Evolutionary conservation across 2,329 filamentous ascomycete genomes (phyloP).

Genomic region (Stromatinia cepivora): DNA sequence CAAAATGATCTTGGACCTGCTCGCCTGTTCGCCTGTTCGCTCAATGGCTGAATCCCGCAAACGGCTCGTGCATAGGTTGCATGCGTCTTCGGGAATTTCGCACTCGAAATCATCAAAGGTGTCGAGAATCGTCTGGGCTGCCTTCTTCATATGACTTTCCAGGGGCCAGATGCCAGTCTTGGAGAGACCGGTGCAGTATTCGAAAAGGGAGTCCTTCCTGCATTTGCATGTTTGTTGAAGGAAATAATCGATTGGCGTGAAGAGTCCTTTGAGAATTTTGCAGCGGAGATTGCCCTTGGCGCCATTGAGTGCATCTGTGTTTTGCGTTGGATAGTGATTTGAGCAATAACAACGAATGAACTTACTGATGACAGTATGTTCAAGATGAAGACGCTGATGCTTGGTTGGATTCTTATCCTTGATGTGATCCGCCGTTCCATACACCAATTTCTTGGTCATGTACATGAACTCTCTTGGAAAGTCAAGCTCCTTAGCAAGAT

Average conservation of each 20-base stretch:
- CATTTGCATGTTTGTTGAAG: conserved; percentile 10
- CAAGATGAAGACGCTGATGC: neutral
- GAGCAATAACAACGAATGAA: neutral
- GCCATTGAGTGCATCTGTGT: conserved; percentile 23
- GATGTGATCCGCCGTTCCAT: neutral
- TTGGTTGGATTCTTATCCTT: neutral
- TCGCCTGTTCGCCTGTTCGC: too few relatives aligned
- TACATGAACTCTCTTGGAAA: too few relatives aligned
- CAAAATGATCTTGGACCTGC: conserved; percentile 12
- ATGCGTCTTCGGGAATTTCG: neutral
- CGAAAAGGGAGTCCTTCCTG: conserved; percentile 16
- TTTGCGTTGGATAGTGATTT: neutral
- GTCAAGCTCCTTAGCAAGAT: too few relatives aligned
- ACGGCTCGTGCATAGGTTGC: too few relatives aligned
- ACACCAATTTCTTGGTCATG: neutral
- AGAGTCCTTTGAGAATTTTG: conserved; percentile 24
- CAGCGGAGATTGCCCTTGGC: conserved; percentile 21
- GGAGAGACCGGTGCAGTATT: conserved; percentile 19
- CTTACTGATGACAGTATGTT: conserved; percentile 22
- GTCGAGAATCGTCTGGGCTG: conserved; percentile 8
- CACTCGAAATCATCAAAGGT: conserved; percentile 4
- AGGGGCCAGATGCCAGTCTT: conserved; percentile 27
- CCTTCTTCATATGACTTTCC: conserved; percentile 9
- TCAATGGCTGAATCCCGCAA: too few relatives aligned
- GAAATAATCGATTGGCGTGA: conserved; percentile 12